These are phyloP conservation scores for Helianthus annuus DNA, from an alignment of 129 eudicot species.

Conservation along the genomic window DNA sequence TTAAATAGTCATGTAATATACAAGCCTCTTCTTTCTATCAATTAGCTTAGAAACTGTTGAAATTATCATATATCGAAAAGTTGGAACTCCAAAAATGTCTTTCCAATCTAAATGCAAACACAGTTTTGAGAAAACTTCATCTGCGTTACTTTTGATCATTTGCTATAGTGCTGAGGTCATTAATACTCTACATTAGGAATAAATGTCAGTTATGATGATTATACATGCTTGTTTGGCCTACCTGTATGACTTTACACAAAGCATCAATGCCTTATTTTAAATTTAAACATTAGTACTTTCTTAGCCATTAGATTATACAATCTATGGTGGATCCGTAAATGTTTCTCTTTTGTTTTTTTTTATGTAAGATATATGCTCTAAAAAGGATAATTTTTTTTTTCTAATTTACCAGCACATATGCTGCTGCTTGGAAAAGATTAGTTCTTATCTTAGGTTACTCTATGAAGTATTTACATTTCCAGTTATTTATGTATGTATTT, in stretches of 20 bases:
- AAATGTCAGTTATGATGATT: not conserved
- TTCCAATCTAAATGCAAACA: not conserved
- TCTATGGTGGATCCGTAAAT: not conserved
- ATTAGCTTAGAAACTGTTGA: not conserved
- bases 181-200: not conserved
- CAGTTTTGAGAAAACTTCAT: not conserved
- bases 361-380: not conserved
- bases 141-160: constrained; percentile 2
- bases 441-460: not conserved
- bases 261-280: not conserved
- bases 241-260: constrained; percentile 8
- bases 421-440: not conserved
- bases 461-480: not conserved
- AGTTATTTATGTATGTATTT: not conserved
- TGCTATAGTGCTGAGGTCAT: not conserved
- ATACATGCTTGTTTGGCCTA: not conserved
- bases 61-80: not conserved
- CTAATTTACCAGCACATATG: not conserved
- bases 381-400: not conserved
- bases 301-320: not conserved
- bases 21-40: not conserved
- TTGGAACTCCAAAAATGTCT: not conserved
- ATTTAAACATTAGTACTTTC: not conserved
- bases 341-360: not conserved
- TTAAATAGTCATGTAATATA: not conserved